These are phyloP conservation scores for Nepenthes alata DNA, from an alignment of 179 eudicot species.

Conservation along the genomic window DNA sequence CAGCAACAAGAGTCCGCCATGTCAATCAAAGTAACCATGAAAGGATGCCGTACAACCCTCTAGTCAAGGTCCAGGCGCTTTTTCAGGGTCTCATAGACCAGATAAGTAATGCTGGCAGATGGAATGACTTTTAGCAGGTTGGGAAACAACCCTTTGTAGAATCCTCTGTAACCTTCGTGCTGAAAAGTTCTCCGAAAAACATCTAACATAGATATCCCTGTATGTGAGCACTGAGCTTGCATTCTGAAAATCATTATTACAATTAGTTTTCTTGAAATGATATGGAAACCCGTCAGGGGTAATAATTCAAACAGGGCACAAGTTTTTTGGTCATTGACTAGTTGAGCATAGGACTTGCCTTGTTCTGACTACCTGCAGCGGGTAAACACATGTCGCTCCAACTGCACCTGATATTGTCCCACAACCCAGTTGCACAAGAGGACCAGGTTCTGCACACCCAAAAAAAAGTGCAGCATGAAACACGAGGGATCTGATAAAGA, in stretches of 20 bases:
- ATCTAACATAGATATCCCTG: constrained; percentile 67
- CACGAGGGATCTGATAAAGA: background rate
- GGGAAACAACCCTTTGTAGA: constrained; percentile 90
- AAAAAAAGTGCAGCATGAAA: constrained; percentile 1
- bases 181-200: constrained; percentile 51
- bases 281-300: no score
- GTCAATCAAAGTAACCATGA: constrained; percentile 6
- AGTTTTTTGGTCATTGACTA: background rate
- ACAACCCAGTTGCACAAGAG: constrained; percentile 86
- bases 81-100: constrained; percentile 80
- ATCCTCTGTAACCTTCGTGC: constrained; percentile 62
- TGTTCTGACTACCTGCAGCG: constrained; percentile 88
- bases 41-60: constrained; percentile 5
- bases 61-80: constrained; percentile 70
- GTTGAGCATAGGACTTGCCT: constrained; percentile 31
- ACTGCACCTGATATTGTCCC: constrained; percentile 86
- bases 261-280: background rate
- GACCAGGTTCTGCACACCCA: constrained; percentile 64
- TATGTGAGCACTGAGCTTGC: constrained; percentile 56
- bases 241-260: constrained; percentile 28
- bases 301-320: background rate
- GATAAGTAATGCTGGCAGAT: constrained; percentile 81
- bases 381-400: constrained; percentile 93
- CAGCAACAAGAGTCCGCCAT: constrained; percentile 14
- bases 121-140: constrained; percentile 94